phyloP scores from a whole-genome alignment of 163 green algal genomes.

The Scenedesmus sp. region DNA sequence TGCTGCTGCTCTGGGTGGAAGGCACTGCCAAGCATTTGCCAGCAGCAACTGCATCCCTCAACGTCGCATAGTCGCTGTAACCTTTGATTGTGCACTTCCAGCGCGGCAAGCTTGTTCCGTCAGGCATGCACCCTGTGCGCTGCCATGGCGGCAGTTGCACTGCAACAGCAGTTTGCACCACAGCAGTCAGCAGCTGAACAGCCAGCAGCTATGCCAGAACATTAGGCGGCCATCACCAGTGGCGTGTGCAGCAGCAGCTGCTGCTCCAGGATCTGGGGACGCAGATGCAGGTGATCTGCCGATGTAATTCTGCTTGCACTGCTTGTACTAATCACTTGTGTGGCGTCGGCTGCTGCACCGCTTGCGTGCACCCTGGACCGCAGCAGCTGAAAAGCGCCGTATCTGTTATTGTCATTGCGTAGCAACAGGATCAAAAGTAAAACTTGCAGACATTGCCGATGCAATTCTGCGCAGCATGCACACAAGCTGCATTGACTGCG shows the following conservation, averaged over 20 bases:
- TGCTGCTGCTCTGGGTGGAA: background rate
- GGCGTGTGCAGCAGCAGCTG: background rate
- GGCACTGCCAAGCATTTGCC: background rate
- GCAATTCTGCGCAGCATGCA: no score
- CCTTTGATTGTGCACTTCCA: background rate
- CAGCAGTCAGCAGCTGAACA: conserved; percentile 1
- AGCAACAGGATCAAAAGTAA: no score
- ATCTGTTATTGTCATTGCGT: no score
- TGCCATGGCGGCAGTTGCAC: background rate
- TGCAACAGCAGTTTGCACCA: background rate
- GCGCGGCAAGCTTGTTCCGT: background rate
- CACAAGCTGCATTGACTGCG: background rate
- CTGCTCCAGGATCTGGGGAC: background rate
- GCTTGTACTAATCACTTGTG: background rate
- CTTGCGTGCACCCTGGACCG: background rate
- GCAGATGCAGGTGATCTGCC: background rate
- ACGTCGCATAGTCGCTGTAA: background rate
- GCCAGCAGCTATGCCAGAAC: background rate
- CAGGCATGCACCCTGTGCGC: background rate
- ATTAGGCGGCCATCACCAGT: background rate
- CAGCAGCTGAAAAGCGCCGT: no score
- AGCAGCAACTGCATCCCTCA: background rate
- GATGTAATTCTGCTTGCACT: background rate
- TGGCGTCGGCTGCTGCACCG: background rate
- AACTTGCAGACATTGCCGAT: no score